These are phyloP conservation scores for Fusarium nanum DNA, from an alignment of 2,329 filamentous ascomycete species.

Conservation along the genomic window DNA sequence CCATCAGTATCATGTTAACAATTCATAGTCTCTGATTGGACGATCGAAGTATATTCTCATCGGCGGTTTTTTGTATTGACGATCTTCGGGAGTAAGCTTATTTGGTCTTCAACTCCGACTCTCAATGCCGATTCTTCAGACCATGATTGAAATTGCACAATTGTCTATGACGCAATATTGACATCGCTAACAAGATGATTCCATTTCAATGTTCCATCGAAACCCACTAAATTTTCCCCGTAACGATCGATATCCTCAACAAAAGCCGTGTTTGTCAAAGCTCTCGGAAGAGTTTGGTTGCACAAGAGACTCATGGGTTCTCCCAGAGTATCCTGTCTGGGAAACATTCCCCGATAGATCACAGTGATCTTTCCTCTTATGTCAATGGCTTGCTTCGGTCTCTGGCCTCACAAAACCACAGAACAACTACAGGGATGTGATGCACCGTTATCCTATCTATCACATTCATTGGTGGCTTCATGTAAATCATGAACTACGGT, in stretches of 20 bases:
- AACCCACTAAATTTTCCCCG: slow-evolving; percentile 9
- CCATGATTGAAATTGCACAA: neutral
- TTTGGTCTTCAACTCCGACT: slow-evolving; percentile 22
- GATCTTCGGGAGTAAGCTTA: slow-evolving; percentile 28
- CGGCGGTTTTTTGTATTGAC: slow-evolving; percentile 1
- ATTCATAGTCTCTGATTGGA: slow-evolving; percentile 35
- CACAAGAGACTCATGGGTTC: neutral
- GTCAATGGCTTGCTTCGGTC: neutral
- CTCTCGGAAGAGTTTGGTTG: slow-evolving; percentile 11
- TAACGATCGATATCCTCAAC: neutral
- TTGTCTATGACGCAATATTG: slow-evolving; percentile 11
- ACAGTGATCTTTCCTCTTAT: neutral
- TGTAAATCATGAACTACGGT: too few relatives aligned
- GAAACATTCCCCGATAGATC: slow-evolving; percentile 1
- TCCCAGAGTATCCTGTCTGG: neutral
- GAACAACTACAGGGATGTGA: slow-evolving; percentile 1
- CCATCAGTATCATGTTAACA: slow-evolving; percentile 31
- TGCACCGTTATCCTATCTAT: slow-evolving; percentile 7
- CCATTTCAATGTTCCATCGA: slow-evolving; percentile 10
- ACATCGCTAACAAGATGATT: neutral
- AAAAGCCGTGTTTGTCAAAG: neutral
- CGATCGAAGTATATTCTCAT: neutral
- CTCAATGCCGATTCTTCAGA: neutral
- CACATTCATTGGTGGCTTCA: neutral
- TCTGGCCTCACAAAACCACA: neutral